Evolutionary conservation across 306 rosid species (phyloP).

Genomic region (Urtica urens): DNA sequence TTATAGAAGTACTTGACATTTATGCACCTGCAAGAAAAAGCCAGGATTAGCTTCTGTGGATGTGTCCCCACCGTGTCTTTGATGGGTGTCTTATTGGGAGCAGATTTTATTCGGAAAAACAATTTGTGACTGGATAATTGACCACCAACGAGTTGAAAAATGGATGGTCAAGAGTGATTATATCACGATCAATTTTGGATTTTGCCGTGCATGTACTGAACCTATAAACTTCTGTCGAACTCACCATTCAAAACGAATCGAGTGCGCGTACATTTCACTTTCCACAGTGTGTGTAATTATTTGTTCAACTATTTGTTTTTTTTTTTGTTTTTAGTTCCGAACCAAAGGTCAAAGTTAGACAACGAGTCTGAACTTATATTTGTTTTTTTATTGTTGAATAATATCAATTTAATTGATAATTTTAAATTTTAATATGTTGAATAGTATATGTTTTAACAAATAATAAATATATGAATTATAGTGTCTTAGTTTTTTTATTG

Average conservation of each 20-base stretch:
- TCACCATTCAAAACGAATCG: conserved; percentile 2
- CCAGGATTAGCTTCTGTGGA: not conserved
- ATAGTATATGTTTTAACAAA: too few relatives aligned
- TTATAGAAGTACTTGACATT: too few relatives aligned
- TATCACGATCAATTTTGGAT: not conserved
- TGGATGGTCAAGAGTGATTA: conserved; percentile 4
- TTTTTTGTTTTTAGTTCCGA: too few relatives aligned
- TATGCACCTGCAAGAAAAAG: too few relatives aligned
- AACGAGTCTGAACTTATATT: too few relatives aligned
- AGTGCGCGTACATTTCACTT: conserved; percentile 4
- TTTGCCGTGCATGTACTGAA: not conserved
- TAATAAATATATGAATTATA: too few relatives aligned
- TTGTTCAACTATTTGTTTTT: not conserved
- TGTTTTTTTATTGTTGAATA: too few relatives aligned
- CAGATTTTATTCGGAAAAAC: conserved; percentile 7
- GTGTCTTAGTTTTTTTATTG: too few relatives aligned
- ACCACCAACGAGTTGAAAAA: not conserved
- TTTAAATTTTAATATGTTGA: too few relatives aligned
- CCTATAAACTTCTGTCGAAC: not conserved
- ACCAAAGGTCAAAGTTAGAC: too few relatives aligned
- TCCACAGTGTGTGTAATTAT: not conserved
- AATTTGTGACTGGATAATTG: not conserved
- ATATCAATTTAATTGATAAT: too few relatives aligned
- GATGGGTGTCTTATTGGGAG: not conserved
- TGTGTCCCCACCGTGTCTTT: conserved; percentile 1